Base-by-base conservation (phyloP, 345 rosid species). In the Eucalyptus pauciflora region DNA sequence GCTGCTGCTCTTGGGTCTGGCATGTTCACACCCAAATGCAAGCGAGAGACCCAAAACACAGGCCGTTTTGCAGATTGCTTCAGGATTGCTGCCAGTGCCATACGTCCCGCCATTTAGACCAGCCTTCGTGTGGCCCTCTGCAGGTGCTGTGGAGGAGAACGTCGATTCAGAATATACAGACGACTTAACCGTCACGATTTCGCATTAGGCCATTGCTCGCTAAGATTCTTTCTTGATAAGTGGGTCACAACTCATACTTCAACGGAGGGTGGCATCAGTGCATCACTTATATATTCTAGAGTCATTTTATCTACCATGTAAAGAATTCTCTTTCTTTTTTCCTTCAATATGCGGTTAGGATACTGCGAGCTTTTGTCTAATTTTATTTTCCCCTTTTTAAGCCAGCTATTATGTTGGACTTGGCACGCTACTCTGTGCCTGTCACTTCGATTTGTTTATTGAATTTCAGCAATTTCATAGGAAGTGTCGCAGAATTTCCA, bases 11-110 rank as follows among this genome's bases (percentile, higher is more conserved):
- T 87, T 93, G 89, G 95, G 95, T 52, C 71, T 92, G 89, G 93
- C 94, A 11, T 94, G 94, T 64, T 93, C 94, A n/a, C 92, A 94
- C 86, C 93, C 94, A 5, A 91, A 37, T 27, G 92, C 90, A 46
- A 88, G 71, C 86, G 90, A 90, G 76, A 91, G 93, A 87, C 93
- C 91, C 88, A 89, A 89, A 86, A 88, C 91, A n/a, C 91, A 86
- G 62, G 90, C 79, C 31, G 27, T 93, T 93, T 83, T 90, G 17
- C 93, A 90, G 89, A 93, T 94, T 27, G 76, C 93, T 54, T 88
- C 91, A 46, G 95, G 94, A 87, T 85, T 89, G 54, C 85, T 86
- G 86, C 58, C 92, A 45, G 88, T 54, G 76, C 95, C 95, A 46
- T 16, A 50, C 4, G 92, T 94, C 41, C 94, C 94, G 24, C 92